Conservation (phyloP, 331 rosid species). For the Acacia concinna region DNA sequence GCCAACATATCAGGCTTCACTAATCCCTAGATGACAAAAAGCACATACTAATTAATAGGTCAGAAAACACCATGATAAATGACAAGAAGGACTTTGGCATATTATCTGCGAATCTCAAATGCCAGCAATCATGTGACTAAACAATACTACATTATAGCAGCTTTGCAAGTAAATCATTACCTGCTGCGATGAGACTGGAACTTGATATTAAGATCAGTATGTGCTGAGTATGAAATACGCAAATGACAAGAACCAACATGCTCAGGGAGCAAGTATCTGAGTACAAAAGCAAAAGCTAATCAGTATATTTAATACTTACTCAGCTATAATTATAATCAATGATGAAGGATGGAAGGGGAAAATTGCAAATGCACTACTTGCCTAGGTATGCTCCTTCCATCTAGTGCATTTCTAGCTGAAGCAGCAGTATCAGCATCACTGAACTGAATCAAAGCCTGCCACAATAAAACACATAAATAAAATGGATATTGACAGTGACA, state of each 20-base stretch:
- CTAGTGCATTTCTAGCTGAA: constrained; percentile 70
- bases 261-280: constrained; percentile 81
- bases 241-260: constrained; percentile 69
- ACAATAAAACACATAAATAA: constrained; percentile 15
- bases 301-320: constrained; percentile 20
- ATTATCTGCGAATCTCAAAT: constrained; percentile 6
- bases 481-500: constrained; percentile 9
- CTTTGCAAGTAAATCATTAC: constrained; percentile 35
- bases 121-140: background rate
- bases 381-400: constrained; percentile 90
- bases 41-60: constrained; percentile 47
- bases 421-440: constrained; percentile 76
- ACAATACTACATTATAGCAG: constrained; percentile 19
- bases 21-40: constrained; percentile 53
- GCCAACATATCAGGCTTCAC: constrained; percentile 58
- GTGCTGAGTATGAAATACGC: constrained; percentile 86
- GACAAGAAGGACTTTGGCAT: constrained; percentile 33
- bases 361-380: constrained; percentile 32
- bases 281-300: constrained; percentile 29
- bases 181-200: constrained; percentile 93
- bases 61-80: constrained; percentile 32
- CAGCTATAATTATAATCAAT: constrained; percentile 14
- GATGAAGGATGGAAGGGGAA: constrained; percentile 8
- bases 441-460: constrained; percentile 77
- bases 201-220: constrained; percentile 81